These are phyloP conservation scores for Stephania japonica DNA, from an alignment of 164 flowering plant genomes.

Conservation along the genomic window DNA sequence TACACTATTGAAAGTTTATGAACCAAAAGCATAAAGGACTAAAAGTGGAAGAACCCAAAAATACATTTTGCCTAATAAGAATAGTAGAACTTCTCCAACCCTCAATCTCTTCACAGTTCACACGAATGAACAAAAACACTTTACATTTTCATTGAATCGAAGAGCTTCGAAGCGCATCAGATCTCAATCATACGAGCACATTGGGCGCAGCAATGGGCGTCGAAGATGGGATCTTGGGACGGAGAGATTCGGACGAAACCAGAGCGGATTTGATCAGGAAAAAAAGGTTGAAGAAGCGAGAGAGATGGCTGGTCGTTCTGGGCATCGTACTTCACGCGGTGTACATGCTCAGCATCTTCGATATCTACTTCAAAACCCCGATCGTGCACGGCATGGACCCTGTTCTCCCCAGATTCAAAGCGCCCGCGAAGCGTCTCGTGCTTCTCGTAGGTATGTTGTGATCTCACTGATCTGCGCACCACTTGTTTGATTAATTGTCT, in stretches of 20 bases:
- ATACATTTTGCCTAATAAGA: no score
- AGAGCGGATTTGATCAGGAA: constrained; percentile 7
- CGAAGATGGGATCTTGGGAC: constrained; percentile 50
- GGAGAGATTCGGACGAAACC: constrained; percentile 16
- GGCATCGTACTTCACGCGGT: constrained; percentile 84
- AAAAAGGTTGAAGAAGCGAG: constrained; percentile 51
- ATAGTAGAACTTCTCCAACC: no score
- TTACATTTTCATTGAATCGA: no score
- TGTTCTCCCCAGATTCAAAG: constrained; percentile 56
- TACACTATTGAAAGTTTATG: no score
- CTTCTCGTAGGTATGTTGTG: constrained; percentile 59
- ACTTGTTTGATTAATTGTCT: constrained; percentile 10
- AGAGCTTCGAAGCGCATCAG: no score
- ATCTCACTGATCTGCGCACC: background rate
- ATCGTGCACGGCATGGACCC: constrained; percentile 96
- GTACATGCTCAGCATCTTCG: constrained; percentile 96
- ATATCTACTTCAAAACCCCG: constrained; percentile 90
- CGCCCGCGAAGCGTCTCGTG: constrained; percentile 94
- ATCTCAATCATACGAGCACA: no score
- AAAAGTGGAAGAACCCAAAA: no score
- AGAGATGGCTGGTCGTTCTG: constrained; percentile 74
- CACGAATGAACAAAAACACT: no score
- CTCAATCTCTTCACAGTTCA: no score
- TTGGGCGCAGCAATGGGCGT: background rate
- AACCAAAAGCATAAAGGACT: no score